Percentiles rank a stretch among this genome's conserved stretches.
These are phyloP conservation scores for Rutstroemia sydowiana DNA, from an alignment of 2,329 filamentous ascomycete species.

Conservation along the genomic window DNA sequence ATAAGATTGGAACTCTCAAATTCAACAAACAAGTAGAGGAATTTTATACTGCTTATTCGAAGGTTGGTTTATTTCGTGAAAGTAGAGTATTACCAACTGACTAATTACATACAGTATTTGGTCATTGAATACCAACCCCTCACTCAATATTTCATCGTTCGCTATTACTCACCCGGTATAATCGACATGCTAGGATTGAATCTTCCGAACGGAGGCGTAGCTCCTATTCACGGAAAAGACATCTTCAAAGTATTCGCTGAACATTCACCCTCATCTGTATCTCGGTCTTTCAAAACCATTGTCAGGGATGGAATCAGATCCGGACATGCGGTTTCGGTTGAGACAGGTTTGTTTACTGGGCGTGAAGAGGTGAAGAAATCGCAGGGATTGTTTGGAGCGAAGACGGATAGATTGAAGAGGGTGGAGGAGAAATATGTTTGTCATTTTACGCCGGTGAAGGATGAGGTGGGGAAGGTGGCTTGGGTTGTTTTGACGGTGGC, in stretches of 20 bases:
- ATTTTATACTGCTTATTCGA: constrained; percentile 39
- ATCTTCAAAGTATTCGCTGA: constrained; percentile 48
- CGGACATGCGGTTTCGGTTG: constrained; percentile 25
- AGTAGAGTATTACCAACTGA: not conserved
- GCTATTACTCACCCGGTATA: constrained; percentile 41
- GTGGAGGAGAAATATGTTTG: constrained; percentile 26
- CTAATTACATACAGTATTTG: constrained; percentile 29
- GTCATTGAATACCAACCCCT: constrained; percentile 30
- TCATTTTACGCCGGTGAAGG: constrained; percentile 39
- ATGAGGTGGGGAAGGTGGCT: constrained; percentile 29
- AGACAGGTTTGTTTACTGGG: constrained; percentile 24
- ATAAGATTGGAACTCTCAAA: constrained; percentile 30
- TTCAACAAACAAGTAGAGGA: constrained; percentile 34
- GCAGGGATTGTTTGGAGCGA: constrained; percentile 12
- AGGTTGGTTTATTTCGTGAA: constrained; percentile 19
- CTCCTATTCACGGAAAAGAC: constrained; percentile 39
- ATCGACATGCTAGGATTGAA: constrained; percentile 40
- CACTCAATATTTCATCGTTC: constrained; percentile 32
- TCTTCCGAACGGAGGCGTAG: constrained; percentile 27
- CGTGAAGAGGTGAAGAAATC: constrained; percentile 18
- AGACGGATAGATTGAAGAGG: constrained; percentile 11
- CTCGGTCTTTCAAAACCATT: constrained; percentile 37
- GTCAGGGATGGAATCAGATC: constrained; percentile 33
- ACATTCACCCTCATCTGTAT: constrained; percentile 33
- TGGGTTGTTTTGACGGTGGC: constrained; percentile 32